Conservation (phyloP, 441 rosid species). For the Croton setiger region DNA sequence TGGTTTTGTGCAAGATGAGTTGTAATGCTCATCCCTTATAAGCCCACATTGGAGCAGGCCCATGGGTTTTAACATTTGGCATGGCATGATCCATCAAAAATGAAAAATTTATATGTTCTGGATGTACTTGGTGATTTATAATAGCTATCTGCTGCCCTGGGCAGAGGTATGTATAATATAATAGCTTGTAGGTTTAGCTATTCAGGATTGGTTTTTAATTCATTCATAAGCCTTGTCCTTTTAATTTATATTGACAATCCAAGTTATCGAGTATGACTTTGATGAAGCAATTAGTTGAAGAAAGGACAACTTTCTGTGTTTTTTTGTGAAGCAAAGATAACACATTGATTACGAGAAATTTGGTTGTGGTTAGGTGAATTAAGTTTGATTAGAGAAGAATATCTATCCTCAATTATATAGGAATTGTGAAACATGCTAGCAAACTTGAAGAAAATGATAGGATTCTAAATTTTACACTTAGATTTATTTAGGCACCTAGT, state of each 20-base stretch:
- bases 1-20: no score
- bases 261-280: neutral
- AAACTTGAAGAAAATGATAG: neutral
- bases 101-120: no score
- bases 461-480: neutral
- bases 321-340: neutral
- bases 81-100: no score
- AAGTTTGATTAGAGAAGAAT: neutral
- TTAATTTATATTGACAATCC: no score
- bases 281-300: neutral
- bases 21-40: no score
- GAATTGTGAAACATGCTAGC: neutral
- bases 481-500: neutral
- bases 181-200: neutral
- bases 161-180: neutral
- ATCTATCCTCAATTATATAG: neutral
- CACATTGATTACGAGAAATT: neutral
- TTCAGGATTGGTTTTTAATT: neutral
- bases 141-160: neutral
- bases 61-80: no score
- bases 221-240: neutral
- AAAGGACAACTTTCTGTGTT: neutral
- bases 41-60: no score
- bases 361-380: neutral
- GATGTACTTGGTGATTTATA: no score